Conservation (phyloP, 2,329 filamentous ascomycete genomes). For the Neofusicoccum ribis region DNA sequence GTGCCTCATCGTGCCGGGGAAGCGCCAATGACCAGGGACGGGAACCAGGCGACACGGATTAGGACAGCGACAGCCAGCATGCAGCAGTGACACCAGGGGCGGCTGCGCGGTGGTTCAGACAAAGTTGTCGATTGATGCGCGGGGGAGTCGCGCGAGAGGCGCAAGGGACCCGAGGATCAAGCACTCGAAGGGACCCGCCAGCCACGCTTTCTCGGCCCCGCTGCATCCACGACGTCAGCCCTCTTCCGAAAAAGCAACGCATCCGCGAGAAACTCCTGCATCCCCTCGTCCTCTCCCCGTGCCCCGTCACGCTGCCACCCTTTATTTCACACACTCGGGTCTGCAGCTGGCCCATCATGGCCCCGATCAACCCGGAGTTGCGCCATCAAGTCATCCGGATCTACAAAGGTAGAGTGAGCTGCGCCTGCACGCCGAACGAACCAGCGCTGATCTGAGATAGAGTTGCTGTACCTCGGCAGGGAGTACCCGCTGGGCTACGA, state of each 20-base stretch:
- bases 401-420: constrained; percentile 70
- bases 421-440: not conserved
- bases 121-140: not conserved
- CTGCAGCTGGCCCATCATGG: not conserved
- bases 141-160: constrained; percentile 2
- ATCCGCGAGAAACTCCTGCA: not conserved
- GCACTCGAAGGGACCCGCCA: not conserved
- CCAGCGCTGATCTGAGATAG: constrained; percentile 47
- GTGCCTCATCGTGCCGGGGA: not conserved
- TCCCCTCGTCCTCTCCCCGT: not conserved
- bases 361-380: constrained; percentile 42
- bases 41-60: not conserved
- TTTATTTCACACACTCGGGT: not conserved
- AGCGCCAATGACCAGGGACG: not conserved
- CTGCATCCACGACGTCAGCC: constrained; percentile 10
- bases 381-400: constrained; percentile 78
- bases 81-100: not conserved
- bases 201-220: constrained; percentile 10
- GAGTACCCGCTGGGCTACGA: constrained; percentile 83
- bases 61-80: not conserved
- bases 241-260: constrained; percentile 9
- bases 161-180: not conserved
- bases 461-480: constrained; percentile 79
- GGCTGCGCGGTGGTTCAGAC: constrained; percentile 1
- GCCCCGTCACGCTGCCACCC: not conserved